phyloP scores from a whole-genome alignment of 805 yeast species.

The Wickerhamomyces pijperi region DNA sequence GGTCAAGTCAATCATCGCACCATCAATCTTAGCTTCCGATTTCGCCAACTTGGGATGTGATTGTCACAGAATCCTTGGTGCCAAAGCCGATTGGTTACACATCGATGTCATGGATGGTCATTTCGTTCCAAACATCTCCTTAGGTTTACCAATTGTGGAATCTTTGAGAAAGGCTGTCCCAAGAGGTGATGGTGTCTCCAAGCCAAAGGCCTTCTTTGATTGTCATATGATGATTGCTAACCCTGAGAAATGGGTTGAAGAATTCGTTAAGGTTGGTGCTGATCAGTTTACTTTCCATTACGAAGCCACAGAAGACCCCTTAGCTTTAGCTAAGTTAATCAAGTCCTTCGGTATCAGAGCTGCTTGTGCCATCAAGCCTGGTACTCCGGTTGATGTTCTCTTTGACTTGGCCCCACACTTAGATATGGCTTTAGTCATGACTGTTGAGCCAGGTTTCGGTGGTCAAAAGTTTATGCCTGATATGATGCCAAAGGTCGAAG shows the following conservation, averaged over 20 bases:
- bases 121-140: constrained; percentile 91
- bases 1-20: constrained; percentile 84
- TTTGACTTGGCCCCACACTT: constrained; percentile 63
- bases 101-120: constrained; percentile 98
- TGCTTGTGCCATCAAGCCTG: constrained; percentile 91
- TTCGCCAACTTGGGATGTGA: constrained; percentile 84
- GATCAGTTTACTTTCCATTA: constrained; percentile 94
- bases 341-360: constrained; percentile 79
- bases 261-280: constrained; percentile 88
- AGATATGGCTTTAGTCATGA: constrained; percentile 96
- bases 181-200: constrained; percentile 35
- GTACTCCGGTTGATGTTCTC: constrained; percentile 76
- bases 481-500: constrained; percentile 93
- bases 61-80: constrained; percentile 66
- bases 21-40: constrained; percentile 87
- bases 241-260: constrained; percentile 92
- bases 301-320: constrained; percentile 80
- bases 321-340: constrained; percentile 63
- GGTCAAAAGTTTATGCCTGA: constrained; percentile 93
- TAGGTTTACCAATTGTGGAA: constrained; percentile 85
- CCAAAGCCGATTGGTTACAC: constrained; percentile 94
- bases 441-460: constrained; percentile 98
- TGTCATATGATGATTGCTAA: constrained; percentile 96
- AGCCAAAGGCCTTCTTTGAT: constrained; percentile 57
- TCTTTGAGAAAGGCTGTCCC: constrained; percentile 74